Conservation (phyloP, 352 stramenopile genomes). For the Phytophthora megakarya region DNA sequence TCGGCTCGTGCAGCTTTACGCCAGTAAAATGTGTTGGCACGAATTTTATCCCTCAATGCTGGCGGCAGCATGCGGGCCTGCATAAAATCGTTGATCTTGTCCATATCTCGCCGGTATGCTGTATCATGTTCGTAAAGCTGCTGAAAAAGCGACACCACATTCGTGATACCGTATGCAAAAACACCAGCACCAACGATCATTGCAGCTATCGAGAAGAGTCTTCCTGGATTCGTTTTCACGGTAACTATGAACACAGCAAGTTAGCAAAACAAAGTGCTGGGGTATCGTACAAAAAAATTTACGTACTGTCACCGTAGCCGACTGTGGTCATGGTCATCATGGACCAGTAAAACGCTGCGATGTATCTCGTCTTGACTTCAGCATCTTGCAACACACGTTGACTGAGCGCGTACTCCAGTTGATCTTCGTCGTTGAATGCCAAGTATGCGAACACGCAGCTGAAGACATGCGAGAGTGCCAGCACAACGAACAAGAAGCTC, state of each 20-base stretch:
- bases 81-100: constrained; percentile 82
- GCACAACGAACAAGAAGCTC: constrained; percentile 73
- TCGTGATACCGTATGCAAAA: constrained; percentile 87
- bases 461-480: constrained; percentile 83
- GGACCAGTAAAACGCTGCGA: constrained; percentile 85
- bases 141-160: constrained; percentile 78
- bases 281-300: too few species aligned
- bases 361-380: constrained; percentile 66
- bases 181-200: constrained; percentile 82
- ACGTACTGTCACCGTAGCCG: constrained; percentile 78
- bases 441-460: constrained; percentile 79
- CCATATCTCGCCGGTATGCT: constrained; percentile 73
- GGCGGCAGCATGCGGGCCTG: constrained; percentile 59
- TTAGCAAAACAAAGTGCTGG: constrained; percentile 1
- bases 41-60: constrained; percentile 76
- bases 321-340: constrained; percentile 89
- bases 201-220: constrained; percentile 70
- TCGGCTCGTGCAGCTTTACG: constrained; percentile 69
- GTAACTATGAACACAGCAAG: constrained; percentile 49
- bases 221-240: constrained; percentile 64
- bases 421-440: constrained; percentile 60
- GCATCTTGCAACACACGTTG: constrained; percentile 50
- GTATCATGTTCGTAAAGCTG: constrained; percentile 77
- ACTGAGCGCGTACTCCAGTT: constrained; percentile 51
- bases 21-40: constrained; percentile 80